These are phyloP conservation scores for Fusarium sp. DNA, from an alignment of 2,329 filamentous ascomycete genomes.

Conservation along the genomic window DNA sequence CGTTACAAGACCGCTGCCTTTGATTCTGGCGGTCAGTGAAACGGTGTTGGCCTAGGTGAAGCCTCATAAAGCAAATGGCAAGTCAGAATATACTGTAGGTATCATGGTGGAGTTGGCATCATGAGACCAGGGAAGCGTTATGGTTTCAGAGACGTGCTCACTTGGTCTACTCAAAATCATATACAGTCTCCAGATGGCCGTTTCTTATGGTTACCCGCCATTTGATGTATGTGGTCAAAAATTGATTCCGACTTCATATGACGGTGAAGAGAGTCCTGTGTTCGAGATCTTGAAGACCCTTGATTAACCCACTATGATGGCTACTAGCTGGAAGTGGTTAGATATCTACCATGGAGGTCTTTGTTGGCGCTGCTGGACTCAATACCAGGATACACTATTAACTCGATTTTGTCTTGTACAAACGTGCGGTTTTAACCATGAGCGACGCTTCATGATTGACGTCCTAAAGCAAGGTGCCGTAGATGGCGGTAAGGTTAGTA, in stretches of 20 bases:
- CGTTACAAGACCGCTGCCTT: background rate
- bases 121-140: constrained; percentile 26
- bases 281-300: constrained; percentile 16
- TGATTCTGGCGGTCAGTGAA: background rate
- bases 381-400: background rate
- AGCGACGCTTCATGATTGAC: background rate
- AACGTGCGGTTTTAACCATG: background rate
- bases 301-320: background rate
- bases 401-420: background rate
- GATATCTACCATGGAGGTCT: background rate
- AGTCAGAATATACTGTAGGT: background rate
- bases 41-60: background rate
- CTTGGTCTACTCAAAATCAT: background rate
- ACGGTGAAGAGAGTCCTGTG: constrained; percentile 1
- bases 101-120: constrained; percentile 29
- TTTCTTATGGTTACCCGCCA: constrained; percentile 16
- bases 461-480: background rate
- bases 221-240: constrained; percentile 2
- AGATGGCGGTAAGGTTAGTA: background rate
- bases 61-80: background rate
- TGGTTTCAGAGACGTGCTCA: constrained; percentile 1
- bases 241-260: constrained; percentile 7
- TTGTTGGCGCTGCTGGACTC: background rate
- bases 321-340: constrained; percentile 12
- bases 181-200: background rate